Evolutionary conservation across 371 early-diverging fungal species (phyloP).

Genomic region (Mortierella sp.): DNA sequence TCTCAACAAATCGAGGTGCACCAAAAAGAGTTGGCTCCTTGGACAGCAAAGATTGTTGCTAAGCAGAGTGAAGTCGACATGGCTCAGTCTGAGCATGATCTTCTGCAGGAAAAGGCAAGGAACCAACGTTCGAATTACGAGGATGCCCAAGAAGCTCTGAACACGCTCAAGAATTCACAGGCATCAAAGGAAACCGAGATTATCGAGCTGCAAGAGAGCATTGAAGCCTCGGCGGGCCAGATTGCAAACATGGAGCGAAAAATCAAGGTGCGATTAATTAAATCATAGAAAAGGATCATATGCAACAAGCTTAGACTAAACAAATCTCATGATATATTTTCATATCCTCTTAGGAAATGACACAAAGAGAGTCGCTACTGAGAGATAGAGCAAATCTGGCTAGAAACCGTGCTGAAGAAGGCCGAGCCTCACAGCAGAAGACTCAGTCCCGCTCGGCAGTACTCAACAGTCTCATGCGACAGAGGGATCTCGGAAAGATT

Average conservation of each 20-base stretch:
- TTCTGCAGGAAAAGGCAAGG: conserved; percentile 72
- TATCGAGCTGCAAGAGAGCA: conserved; percentile 62
- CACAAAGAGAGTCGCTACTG: conserved; percentile 20
- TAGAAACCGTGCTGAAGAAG: conserved; percentile 78
- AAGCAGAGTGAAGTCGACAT: conserved; percentile 83
- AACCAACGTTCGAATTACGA: conserved; percentile 67
- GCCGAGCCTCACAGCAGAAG: conserved; percentile 70
- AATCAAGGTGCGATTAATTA: conserved; percentile 26
- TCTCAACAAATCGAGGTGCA: conserved; percentile 79
- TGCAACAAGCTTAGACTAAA: background rate
- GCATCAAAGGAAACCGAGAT: conserved; percentile 60
- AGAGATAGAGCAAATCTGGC: conserved; percentile 53
- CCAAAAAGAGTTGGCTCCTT: conserved; percentile 86
- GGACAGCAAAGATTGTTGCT: conserved; percentile 81
- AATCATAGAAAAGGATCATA: too few species aligned
- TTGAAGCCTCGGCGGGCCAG: conserved; percentile 59
- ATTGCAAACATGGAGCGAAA: conserved; percentile 58
- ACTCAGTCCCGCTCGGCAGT: conserved; percentile 84
- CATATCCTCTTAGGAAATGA: conserved; percentile 21
- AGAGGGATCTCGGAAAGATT: conserved; percentile 86
- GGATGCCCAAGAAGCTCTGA: conserved; percentile 74
- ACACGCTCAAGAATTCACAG: conserved; percentile 50
- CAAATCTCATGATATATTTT: background rate
- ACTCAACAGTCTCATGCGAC: conserved; percentile 77
- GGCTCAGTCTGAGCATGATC: conserved; percentile 80